Conservation (phyloP, 2,329 filamentous ascomycete species). For the Basipetospora chlamydospora region DNA sequence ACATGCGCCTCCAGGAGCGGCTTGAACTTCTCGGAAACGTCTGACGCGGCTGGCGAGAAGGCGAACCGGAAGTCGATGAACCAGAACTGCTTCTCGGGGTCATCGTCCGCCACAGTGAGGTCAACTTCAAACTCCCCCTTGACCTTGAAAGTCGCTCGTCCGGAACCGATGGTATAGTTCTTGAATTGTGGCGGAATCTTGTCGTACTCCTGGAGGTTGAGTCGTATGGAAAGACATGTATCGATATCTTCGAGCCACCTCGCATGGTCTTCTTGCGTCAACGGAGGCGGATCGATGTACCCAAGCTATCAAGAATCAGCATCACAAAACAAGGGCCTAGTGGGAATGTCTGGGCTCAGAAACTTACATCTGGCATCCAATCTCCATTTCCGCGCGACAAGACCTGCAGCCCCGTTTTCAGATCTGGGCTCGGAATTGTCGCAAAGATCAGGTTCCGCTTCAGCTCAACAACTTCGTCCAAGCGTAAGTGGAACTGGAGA, state of each 20-base stretch:
- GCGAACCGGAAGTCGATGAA: constrained; percentile 84
- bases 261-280: constrained; percentile 58
- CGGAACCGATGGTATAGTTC: constrained; percentile 64
- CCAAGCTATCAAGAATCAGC: constrained; percentile 38
- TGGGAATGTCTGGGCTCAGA: not conserved
- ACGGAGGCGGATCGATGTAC: constrained; percentile 59
- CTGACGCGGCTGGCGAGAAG: constrained; percentile 54
- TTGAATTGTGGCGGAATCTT: constrained; percentile 60
- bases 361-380: constrained; percentile 63
- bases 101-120: constrained; percentile 77
- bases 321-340: constrained; percentile 13
- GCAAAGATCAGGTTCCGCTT: constrained; percentile 59
- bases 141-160: constrained; percentile 81
- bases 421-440: constrained; percentile 75
- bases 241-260: constrained; percentile 70
- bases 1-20: constrained; percentile 55
- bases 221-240: constrained; percentile 62
- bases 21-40: constrained; percentile 48
- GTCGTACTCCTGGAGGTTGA: constrained; percentile 75
- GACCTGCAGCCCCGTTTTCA: constrained; percentile 77
- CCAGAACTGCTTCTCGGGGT: constrained; percentile 72
- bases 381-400: constrained; percentile 63
- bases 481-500: constrained; percentile 41
- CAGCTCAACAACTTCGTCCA: constrained; percentile 52
- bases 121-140: constrained; percentile 83